phyloP scores from a whole-genome alignment of 768 basidiomycete genomes.

The Leccinellum rugosiceps region DNA sequence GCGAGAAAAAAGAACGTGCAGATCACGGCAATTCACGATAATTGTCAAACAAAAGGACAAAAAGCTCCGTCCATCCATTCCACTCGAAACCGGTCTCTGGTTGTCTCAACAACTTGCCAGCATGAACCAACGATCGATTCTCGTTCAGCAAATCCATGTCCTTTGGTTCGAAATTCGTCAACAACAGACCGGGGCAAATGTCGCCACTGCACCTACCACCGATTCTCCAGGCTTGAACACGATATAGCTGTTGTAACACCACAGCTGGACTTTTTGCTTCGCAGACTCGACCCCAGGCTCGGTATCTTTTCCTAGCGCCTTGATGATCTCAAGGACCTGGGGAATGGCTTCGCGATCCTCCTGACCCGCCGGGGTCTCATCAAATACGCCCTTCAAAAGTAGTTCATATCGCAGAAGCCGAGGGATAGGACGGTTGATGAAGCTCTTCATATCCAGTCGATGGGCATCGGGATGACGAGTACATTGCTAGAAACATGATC shows the following conservation, averaged over 20 bases:
- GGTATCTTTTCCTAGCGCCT: slow-evolving; percentile 79
- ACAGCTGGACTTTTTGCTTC: slow-evolving; percentile 86
- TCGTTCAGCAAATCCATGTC: slow-evolving; percentile 90
- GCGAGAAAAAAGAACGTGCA: neutral
- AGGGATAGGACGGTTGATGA: slow-evolving; percentile 89
- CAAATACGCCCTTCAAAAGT: slow-evolving; percentile 74
- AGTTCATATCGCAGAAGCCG: slow-evolving; percentile 87
- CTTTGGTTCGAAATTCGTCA: slow-evolving; percentile 25
- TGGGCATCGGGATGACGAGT: slow-evolving; percentile 72
- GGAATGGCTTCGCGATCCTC: slow-evolving; percentile 83
- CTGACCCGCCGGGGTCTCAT: slow-evolving; percentile 69
- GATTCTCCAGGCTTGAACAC: slow-evolving; percentile 76
- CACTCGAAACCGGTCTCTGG: slow-evolving; percentile 86
- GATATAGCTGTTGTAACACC: slow-evolving; percentile 79
- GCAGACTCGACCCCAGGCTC: slow-evolving; percentile 85
- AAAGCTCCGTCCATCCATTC: slow-evolving; percentile 89
- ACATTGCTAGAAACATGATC: slow-evolving; percentile 35
- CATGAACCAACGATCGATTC: slow-evolving; percentile 78
- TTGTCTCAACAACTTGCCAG: slow-evolving; percentile 79
- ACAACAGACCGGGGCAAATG: neutral
- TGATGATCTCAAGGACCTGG: slow-evolving; percentile 84
- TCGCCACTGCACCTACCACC: slow-evolving; percentile 40
- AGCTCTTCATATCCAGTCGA: slow-evolving; percentile 87
- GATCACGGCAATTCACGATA: slow-evolving; percentile 59
- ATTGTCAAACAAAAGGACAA: slow-evolving; percentile 91